Conservation (phyloP, 306 rosid genomes). For the Cicer pinnatifidum region DNA sequence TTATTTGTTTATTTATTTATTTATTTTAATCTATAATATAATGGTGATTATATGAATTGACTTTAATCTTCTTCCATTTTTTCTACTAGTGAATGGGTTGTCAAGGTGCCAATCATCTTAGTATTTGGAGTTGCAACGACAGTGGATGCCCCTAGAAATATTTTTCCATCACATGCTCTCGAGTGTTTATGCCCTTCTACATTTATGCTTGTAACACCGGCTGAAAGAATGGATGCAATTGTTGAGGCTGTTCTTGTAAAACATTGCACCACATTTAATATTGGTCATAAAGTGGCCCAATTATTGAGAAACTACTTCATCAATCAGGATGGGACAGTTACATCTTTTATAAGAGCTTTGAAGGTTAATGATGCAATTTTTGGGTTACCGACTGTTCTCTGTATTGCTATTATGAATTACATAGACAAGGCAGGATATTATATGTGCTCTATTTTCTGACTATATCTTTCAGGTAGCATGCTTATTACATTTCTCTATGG, state of each 20-base stretch:
- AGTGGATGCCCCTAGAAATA: slow-evolving; percentile 69
- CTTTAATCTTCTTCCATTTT: slow-evolving; percentile 37
- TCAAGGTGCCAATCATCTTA: slow-evolving; percentile 79
- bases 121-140: slow-evolving; percentile 89
- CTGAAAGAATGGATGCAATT: slow-evolving; percentile 88
- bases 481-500: slow-evolving; percentile 75
- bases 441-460: slow-evolving; percentile 36
- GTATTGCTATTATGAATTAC: slow-evolving; percentile 27
- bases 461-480: slow-evolving; percentile 72
- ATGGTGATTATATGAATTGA: slow-evolving; percentile 32
- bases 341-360: slow-evolving; percentile 85
- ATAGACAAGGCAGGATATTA: slow-evolving; percentile 1
- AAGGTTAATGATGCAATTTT: slow-evolving; percentile 64
- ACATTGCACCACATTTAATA: slow-evolving; percentile 62
- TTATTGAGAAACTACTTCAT: slow-evolving; percentile 81
- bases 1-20: not conserved
- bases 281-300: slow-evolving; percentile 84
- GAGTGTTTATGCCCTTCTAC: slow-evolving; percentile 67
- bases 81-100: slow-evolving; percentile 79
- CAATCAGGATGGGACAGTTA: slow-evolving; percentile 90
- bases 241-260: slow-evolving; percentile 84
- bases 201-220: slow-evolving; percentile 75
- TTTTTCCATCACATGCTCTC: slow-evolving; percentile 75
- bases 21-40: slow-evolving; percentile 36
- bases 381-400: slow-evolving; percentile 31